Base-by-base conservation (phyloP, 495 filamentous ascomycete genomes). In the Aspergillus kassunensis region DNA sequence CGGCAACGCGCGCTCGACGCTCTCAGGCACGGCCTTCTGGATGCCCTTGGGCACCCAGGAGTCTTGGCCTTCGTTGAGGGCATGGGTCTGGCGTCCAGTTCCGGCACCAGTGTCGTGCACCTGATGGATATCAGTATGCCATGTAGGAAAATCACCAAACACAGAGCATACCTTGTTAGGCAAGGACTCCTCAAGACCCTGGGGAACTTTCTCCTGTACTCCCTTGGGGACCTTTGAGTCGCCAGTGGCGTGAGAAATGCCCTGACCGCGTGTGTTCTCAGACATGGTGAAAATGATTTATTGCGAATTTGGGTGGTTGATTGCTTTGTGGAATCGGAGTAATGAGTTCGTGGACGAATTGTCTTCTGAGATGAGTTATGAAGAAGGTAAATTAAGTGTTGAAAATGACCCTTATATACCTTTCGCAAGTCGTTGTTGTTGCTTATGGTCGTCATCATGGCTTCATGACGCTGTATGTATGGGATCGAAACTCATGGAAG, bases 41-140 rank as follows among this genome's bases (percentile, higher is more conserved):
- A 51, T 21, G 8, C 48, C 48, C 48, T 51, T 51, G 15, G 48
- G 48, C 1, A 51, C 48, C 8, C 42, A 42, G 6, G 48, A 51
- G 36, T 51, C 48, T 15, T 51, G 24, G 24, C 48, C 48, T 0
- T 51, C 48, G 24, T 51, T 51, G 15, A 51, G 48, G n/a, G 48
- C 48, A 20, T 51, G 48, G 23, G 48, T 43, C 24, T 31, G 6
- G 16, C 27, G 36, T 15, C 48, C 37, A 19, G 23, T 34, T 31
- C 48, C 27, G 48, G 48, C 33, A 27, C 48, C 37, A 16, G 48
- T 51, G 15, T 51, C 48, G 24, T 51, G 48, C 8, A 51, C 16
- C 48, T 51, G n/a, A 4, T 33, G 11, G n/a, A n/a, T n/a, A n/a
- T n/a, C n/a, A n/a, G n/a, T n/a, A n/a, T n/a, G n/a, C n/a, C n/a